These are phyloP conservation scores for Lecanicillium sp. DNA, from an alignment of 2,329 filamentous ascomycete species.

Conservation along the genomic window DNA sequence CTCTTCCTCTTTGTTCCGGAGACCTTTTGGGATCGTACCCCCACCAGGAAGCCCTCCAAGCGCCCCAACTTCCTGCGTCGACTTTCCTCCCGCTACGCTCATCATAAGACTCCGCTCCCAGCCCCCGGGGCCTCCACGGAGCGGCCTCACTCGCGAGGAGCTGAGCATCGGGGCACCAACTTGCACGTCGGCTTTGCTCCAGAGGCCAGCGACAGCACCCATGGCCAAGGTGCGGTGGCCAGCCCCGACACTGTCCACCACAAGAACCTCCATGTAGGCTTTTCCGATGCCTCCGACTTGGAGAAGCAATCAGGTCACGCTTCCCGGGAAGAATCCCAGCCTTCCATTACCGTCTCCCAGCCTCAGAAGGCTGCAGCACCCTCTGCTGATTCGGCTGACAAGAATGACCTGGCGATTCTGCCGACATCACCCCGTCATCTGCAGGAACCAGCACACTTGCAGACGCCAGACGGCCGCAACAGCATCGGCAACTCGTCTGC, in stretches of 20 bases:
- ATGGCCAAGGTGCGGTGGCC: slow-evolving; percentile 17
- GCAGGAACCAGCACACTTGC: slow-evolving; percentile 1
- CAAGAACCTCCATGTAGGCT: slow-evolving; percentile 49
- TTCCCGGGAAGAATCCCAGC: not conserved
- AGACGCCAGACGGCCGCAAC: slow-evolving; percentile 3
- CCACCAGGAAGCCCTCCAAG: slow-evolving; percentile 37
- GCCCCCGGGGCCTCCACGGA: slow-evolving; percentile 11
- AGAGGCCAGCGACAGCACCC: not conserved
- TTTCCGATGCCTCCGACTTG: slow-evolving; percentile 31
- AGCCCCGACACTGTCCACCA: slow-evolving; percentile 15
- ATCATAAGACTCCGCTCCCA: slow-evolving; percentile 11
- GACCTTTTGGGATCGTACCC: slow-evolving; percentile 90
- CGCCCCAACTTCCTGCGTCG: slow-evolving; percentile 43
- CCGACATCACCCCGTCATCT: not conserved
- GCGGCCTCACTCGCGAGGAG: slow-evolving; percentile 17
- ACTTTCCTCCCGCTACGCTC: slow-evolving; percentile 36
- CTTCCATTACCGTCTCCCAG: slow-evolving; percentile 10
- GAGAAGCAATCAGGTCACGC: slow-evolving; percentile 8
- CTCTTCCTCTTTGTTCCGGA: slow-evolving; percentile 91
- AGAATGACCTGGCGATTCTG: not conserved
- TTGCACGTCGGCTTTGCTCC: slow-evolving; percentile 29
- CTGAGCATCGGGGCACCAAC: slow-evolving; percentile 21
- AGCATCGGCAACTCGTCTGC: slow-evolving; percentile 14
- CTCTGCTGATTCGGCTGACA: no score
- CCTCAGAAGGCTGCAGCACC: not conserved